These are phyloP conservation scores for Xylogone sp. DNA, from an alignment of 2,329 filamentous ascomycete genomes.

Conservation along the genomic window DNA sequence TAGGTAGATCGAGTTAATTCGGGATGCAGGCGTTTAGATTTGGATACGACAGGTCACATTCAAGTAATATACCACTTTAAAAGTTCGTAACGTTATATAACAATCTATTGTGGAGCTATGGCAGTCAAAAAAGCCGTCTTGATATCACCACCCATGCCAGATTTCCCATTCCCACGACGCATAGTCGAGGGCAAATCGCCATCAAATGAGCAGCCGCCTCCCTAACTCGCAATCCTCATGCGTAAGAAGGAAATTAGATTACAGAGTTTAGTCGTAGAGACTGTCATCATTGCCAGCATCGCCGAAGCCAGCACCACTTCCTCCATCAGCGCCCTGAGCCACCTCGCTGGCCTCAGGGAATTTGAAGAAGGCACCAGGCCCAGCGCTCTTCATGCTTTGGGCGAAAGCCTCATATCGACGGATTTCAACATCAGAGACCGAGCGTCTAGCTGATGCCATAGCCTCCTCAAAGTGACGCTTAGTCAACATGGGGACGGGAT, in stretches of 20 bases:
- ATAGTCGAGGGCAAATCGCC: background rate
- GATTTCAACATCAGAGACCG: conserved; percentile 95
- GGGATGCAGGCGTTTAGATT: background rate
- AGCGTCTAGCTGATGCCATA: conserved; percentile 90
- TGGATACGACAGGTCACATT: background rate
- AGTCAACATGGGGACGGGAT: conserved; percentile 93
- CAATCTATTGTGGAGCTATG: conserved; percentile 14
- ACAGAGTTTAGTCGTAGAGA: conserved; percentile 78
- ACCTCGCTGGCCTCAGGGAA: conserved; percentile 69
- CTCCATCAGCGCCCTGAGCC: conserved; percentile 63
- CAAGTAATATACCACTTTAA: background rate
- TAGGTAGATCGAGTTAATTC: too few relatives aligned
- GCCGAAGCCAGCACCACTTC: conserved; percentile 67
- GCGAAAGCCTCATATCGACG: conserved; percentile 97
- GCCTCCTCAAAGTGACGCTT: conserved; percentile 98
- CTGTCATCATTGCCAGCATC: conserved; percentile 92
- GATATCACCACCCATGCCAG: background rate
- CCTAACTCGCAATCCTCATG: conserved; percentile 4
- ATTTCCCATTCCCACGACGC: background rate
- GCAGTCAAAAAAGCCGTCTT: background rate
- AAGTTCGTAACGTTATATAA: conserved; percentile 11
- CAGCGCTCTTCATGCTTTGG: conserved; percentile 98
- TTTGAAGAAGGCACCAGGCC: conserved; percentile 95
- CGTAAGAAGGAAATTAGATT: conserved; percentile 23
- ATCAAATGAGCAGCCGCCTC: background rate